Percentiles rank a stretch among this genome's conserved stretches.
Evolutionary conservation across 208 protist species (phyloP).

Genomic region (Histomonas meleagridis): DNA sequence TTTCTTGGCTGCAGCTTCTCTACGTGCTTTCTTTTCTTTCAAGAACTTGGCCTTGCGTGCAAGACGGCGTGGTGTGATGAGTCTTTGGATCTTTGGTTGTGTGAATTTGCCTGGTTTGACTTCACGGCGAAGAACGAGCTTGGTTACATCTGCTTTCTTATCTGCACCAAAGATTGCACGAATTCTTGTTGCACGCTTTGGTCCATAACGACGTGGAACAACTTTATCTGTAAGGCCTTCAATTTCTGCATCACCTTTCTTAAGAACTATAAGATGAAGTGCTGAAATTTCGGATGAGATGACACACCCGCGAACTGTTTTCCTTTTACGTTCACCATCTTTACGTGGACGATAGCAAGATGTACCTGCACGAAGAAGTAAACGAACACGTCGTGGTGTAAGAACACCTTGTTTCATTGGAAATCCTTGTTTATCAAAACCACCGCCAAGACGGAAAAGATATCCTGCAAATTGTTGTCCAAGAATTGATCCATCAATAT

Average conservation of each 20-base stretch:
- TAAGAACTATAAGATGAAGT: conserved; percentile 87
- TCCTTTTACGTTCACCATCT: conserved; percentile 86
- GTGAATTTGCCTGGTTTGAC: conserved; percentile 81
- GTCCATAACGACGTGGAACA: conserved; percentile 81
- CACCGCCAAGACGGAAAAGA: conserved; percentile 92
- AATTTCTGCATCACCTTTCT: conserved; percentile 81
- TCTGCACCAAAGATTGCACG: conserved; percentile 85
- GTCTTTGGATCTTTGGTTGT: conserved; percentile 95
- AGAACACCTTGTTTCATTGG: conserved; percentile 97
- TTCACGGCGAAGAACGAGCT: conserved; percentile 85
- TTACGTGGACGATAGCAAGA: conserved; percentile 63
- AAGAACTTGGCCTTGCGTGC: conserved; percentile 51
- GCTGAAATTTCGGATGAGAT: conserved; percentile 81
- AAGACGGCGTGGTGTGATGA: conserved; percentile 64
- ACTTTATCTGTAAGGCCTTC: conserved; percentile 52
- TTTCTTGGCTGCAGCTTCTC: conserved; percentile 41
- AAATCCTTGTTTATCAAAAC: conserved; percentile 99
- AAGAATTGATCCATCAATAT: conserved; percentile 62
- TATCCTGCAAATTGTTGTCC: conserved; percentile 85
- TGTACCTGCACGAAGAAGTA: conserved; percentile 79
- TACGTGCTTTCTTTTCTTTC: conserved; percentile 39
- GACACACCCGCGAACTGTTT: conserved; percentile 96
- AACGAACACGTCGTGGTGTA: conserved; percentile 77
- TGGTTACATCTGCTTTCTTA: conserved; percentile 79
- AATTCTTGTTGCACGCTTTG: conserved; percentile 97